These are phyloP conservation scores for Pyrenula aspistea DNA, from an alignment of 495 filamentous ascomycete species.

Conservation along the genomic window DNA sequence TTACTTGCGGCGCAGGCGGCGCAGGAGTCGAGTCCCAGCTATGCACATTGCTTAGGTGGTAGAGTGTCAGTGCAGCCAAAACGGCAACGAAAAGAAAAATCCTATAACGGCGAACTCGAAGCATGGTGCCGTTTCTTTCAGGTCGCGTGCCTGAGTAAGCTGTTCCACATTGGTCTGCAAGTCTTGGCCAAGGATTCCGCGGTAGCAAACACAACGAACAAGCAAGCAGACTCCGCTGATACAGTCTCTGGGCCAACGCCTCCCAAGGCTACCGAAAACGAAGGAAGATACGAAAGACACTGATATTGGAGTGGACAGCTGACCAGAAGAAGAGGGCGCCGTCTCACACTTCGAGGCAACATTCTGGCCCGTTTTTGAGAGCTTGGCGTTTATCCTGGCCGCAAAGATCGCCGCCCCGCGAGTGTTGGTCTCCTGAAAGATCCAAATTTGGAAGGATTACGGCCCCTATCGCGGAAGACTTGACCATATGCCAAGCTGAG, in stretches of 20 bases:
- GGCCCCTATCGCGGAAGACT: background rate
- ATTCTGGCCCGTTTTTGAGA: background rate
- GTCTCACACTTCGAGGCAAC: background rate
- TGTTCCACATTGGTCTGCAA: background rate
- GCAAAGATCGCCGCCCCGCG: background rate
- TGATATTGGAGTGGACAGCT: no score
- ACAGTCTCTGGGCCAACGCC: no score
- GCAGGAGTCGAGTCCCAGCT: constrained; percentile 4
- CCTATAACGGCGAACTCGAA: constrained; percentile 67
- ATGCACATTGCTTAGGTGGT: constrained; percentile 40
- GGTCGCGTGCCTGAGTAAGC: background rate
- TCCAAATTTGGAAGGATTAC: background rate
- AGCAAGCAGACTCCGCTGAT: no score
- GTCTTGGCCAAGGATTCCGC: background rate
- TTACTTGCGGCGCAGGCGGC: background rate
- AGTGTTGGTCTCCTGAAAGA: background rate
- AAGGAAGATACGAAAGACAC: no score
- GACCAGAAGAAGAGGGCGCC: background rate
- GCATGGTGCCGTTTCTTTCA: constrained; percentile 36
- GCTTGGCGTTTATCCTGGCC: background rate
- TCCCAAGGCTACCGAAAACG: no score
- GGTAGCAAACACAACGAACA: no score
- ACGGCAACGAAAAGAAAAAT: constrained; percentile 60
- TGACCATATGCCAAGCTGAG: no score
- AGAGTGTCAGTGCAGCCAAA: constrained; percentile 48